Conservation (phyloP, 371 early-diverging fungal species). For the Mucor mucedo region DNA sequence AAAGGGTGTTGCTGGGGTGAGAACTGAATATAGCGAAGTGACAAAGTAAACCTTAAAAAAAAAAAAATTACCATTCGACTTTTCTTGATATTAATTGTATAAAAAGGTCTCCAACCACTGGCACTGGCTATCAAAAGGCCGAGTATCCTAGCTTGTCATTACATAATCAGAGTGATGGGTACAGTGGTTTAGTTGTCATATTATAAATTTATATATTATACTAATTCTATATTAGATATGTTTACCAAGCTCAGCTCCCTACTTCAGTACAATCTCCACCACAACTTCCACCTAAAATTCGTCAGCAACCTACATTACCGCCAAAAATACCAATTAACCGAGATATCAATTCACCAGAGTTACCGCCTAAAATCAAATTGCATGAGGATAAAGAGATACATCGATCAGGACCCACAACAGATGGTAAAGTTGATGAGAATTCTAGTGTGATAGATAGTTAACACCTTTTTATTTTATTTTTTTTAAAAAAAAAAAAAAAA, state of each 20-base stretch:
- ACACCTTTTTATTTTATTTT: not conserved
- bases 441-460: not conserved
- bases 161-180: slow-evolving; percentile 47
- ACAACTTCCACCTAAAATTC: slow-evolving; percentile 27
- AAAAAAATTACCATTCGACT: no score
- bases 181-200: not conserved
- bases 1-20: slow-evolving; percentile 49
- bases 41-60: not conserved
- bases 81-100: not conserved
- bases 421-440: slow-evolving; percentile 14
- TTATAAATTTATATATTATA: not conserved
- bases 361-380: slow-evolving; percentile 39
- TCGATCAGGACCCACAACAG: slow-evolving; percentile 14
- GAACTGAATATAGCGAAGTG: slow-evolving; percentile 4
- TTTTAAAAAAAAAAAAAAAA: no score
- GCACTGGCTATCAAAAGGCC: slow-evolving; percentile 6
- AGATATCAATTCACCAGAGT: slow-evolving; percentile 15
- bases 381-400: slow-evolving; percentile 1
- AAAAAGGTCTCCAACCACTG: not conserved
- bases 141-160: slow-evolving; percentile 32
- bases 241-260: slow-evolving; percentile 18
- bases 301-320: slow-evolving; percentile 35
- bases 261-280: slow-evolving; percentile 29
- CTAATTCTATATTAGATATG: slow-evolving; percentile 14
- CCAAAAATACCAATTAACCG: slow-evolving; percentile 33